Conservation (phyloP, 2,329 filamentous ascomycete genomes). For the Aureobasidium sp. region DNA sequence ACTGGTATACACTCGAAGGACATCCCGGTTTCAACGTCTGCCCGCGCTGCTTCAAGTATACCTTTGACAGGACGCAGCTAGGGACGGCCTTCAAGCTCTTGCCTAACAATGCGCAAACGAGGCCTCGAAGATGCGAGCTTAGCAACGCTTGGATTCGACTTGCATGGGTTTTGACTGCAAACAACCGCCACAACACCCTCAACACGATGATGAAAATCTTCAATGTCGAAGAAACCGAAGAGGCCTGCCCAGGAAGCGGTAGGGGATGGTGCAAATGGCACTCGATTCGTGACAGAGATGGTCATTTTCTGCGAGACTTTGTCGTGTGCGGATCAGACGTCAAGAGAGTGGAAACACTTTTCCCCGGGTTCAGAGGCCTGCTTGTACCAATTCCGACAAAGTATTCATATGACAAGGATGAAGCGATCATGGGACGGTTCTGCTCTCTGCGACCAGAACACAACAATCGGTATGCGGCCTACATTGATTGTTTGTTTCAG, state of each 20-base stretch:
- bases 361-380: conserved; percentile 61
- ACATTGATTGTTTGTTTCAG: conserved; percentile 48
- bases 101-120: conserved; percentile 36
- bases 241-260: conserved; percentile 50
- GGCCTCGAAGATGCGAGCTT: conserved; percentile 62
- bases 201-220: conserved; percentile 62
- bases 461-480: conserved; percentile 47
- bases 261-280: conserved; percentile 61
- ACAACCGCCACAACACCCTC: conserved; percentile 57
- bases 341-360: conserved; percentile 59
- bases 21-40: conserved; percentile 71
- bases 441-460: conserved; percentile 60
- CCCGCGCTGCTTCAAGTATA: conserved; percentile 63
- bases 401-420: conserved; percentile 25
- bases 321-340: conserved; percentile 67
- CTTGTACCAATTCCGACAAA: conserved; percentile 46
- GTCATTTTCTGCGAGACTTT: conserved; percentile 60
- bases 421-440: conserved; percentile 34
- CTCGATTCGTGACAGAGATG: conserved; percentile 60
- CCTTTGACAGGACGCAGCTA: conserved; percentile 62
- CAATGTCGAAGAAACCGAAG: conserved; percentile 46
- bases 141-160: conserved; percentile 75
- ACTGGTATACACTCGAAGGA: conserved; percentile 72
- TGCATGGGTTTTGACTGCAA: conserved; percentile 71
- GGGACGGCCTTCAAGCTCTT: conserved; percentile 56